Evolutionary conservation across 176 grass and related monocot species (phyloP), one percentile per base, ranked within the genome.

Genomic region (Poa pratensis): DNA sequence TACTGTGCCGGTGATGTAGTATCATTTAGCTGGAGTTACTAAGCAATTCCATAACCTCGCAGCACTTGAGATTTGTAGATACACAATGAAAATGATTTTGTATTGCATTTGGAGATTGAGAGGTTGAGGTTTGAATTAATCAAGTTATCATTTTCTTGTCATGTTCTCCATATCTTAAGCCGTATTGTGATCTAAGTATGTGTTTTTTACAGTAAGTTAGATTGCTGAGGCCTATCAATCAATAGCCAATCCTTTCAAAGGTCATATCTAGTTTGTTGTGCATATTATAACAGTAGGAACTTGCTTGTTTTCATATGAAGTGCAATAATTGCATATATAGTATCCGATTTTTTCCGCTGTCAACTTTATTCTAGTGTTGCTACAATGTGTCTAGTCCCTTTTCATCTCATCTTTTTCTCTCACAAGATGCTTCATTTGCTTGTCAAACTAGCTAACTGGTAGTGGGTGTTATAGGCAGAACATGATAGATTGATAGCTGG

Each of bases 341-440:
- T 52, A 27, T 52, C 55, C 20, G 20, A 77, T 79, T 58, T 86
- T 58, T 86, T 62, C 6, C 17, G 3, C 49, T 83, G 7, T 75
- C 67, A 83, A 17, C 64, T 82, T 83, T 86, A 83, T 83, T 77
- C 57, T 79, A 75, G 48, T 39, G 57, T 65, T 67, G 20, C 73
- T 84, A 19, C 7, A 14, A 20, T 68, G 20, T 83, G 53, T 65
- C 42, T 35, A 8, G 46, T 30, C 55, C 35, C 26, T 73, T 83
- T 86, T 55, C 43, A 57, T 68, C 66, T 19, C 27, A 74, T 57
- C 48, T 73, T 86, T 83, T 83, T 66, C 74, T 83, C 45, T 79
- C 65, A 13, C 3, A 20, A 86, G 84, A 90, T 90, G 79, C 80
- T 83, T 49, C 0, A 16, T 73, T 90, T 86, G 66, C 84, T 75